These are phyloP conservation scores for Pythium sp. DNA, from an alignment of 352 stramenopile species.

Conservation along the genomic window DNA sequence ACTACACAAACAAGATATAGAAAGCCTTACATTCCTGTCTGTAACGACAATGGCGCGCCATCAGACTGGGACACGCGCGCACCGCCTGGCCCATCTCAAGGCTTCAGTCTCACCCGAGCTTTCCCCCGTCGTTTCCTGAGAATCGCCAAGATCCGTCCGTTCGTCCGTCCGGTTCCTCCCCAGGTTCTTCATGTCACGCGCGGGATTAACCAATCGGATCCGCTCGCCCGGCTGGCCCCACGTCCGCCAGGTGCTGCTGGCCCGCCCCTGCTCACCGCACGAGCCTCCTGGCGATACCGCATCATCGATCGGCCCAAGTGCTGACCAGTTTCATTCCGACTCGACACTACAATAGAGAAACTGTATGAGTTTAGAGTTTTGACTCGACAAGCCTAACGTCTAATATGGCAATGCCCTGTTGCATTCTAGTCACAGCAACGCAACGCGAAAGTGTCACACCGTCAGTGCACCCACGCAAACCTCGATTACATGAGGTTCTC, in stretches of 20 bases:
- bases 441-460: neutral
- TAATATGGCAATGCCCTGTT: neutral
- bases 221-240: neutral
- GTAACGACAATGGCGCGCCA: neutral
- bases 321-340: neutral
- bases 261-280: constrained; percentile 10
- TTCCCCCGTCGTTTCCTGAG: neutral
- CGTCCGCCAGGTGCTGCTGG: constrained; percentile 2
- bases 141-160: neutral
- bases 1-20: neutral
- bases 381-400: neutral
- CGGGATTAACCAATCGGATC: constrained; percentile 13
- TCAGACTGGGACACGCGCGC: constrained; percentile 7
- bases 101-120: constrained; percentile 10
- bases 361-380: neutral
- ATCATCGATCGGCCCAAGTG: neutral
- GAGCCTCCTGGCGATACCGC: neutral
- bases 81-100: constrained; percentile 10
- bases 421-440: neutral
- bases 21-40: neutral
- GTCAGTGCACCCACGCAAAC: neutral
- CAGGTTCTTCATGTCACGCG: constrained; percentile 5
- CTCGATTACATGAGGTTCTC: neutral
- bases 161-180: neutral
- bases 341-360: neutral